Evolutionary conservation across 805 yeast species (phyloP).

Genomic region (Yamadazyma paraphyllophila): DNA sequence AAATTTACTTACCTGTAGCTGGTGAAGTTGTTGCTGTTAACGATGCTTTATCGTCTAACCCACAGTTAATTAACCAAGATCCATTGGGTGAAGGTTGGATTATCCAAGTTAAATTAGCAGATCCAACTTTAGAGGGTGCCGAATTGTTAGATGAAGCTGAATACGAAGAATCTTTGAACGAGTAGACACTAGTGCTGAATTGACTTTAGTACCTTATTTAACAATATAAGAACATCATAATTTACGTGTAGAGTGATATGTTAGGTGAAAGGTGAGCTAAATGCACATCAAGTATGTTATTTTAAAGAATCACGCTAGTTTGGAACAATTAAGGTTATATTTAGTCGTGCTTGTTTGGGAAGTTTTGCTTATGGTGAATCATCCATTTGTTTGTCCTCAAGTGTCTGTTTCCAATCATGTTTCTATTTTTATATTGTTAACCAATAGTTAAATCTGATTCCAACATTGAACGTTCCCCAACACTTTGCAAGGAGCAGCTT

Average conservation of each 20-base stretch:
- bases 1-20: conserved; percentile 82
- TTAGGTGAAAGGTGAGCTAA: neutral
- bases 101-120: conserved; percentile 63
- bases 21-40: conserved; percentile 78
- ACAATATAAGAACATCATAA: neutral
- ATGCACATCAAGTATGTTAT: no score
- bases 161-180: conserved; percentile 55
- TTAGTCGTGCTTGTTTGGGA: no score
- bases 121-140: conserved; percentile 37
- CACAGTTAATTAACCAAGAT: conserved; percentile 78
- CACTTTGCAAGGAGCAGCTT: no score
- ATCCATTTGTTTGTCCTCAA: no score
- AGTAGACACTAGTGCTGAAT: neutral
- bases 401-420: no score
- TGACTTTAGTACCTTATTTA: neutral
- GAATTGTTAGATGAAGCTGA: conserved; percentile 54
- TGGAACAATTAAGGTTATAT: no score
- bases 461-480: no score
- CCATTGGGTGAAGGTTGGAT: conserved; percentile 97
- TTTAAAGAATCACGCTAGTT: no score
- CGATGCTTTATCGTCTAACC: conserved; percentile 59
- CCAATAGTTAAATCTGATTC: no score
- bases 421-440: no score
- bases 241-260: neutral
- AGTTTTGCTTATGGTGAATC: no score